phyloP scores from a whole-genome alignment of 345 rosid genomes.

The Eutrema japonicum region DNA sequence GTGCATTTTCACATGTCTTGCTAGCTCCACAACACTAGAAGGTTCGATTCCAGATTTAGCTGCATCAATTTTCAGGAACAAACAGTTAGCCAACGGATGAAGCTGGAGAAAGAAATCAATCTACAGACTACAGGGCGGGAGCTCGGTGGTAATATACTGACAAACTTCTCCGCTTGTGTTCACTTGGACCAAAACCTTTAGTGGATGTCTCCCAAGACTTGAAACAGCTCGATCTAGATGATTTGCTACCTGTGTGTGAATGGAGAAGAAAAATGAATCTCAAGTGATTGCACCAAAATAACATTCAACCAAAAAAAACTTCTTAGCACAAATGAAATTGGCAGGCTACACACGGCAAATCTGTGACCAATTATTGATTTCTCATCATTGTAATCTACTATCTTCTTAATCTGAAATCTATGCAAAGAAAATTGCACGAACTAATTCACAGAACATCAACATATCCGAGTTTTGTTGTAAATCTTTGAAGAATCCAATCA shows the following conservation, averaged over 20 bases:
- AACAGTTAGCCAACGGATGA: conserved; percentile 23
- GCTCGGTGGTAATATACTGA: conserved; percentile 47
- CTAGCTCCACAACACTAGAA: conserved; percentile 69
- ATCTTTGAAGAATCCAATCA: not conserved
- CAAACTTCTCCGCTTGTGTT: conserved; percentile 95
- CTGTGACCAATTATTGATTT: not conserved
- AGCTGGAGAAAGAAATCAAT: not conserved
- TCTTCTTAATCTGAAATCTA: not conserved
- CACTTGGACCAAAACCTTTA: conserved; percentile 89
- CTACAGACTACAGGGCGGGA: conserved; percentile 3
- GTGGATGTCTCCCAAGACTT: conserved; percentile 74
- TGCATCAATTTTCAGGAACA: conserved; percentile 45
- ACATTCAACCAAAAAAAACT: not conserved
- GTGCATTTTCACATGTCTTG: conserved; percentile 59
- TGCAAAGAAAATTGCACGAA: conserved; percentile 10
- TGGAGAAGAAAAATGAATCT: conserved; percentile 3
- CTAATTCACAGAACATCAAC: conserved; percentile 7
- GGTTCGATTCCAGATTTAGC: conserved; percentile 93
- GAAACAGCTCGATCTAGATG: conserved; percentile 76
- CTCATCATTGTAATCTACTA: not conserved
- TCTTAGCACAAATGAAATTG: too few relatives aligned
- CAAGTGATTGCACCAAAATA: conserved; percentile 1
- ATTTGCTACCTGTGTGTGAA: conserved; percentile 63
- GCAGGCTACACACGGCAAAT: too few relatives aligned
- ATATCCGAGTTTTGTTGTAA: not conserved